A percentile compares a stretch with the other conserved stretches of the same genome.
phyloP scores from a whole-genome alignment of 345 rosid species.

The Viola odorata region DNA sequence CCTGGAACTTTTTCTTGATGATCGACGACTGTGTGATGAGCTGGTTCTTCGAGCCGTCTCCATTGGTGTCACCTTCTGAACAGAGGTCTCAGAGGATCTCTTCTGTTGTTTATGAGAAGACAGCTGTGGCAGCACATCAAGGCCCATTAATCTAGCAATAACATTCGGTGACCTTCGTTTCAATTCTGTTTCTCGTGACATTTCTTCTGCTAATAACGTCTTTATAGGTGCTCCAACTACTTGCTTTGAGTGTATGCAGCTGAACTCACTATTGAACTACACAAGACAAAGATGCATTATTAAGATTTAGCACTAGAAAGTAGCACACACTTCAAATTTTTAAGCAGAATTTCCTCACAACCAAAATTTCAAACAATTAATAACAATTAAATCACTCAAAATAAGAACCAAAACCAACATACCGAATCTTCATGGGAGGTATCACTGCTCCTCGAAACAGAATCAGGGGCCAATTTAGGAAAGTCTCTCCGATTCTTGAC shows the following conservation, averaged over 20 bases:
- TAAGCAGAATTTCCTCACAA: not conserved
- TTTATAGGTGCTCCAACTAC: conserved; percentile 53
- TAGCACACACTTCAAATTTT: conserved; percentile 5
- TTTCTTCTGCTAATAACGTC: conserved; percentile 72
- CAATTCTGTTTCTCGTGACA: conserved; percentile 65
- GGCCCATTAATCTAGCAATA: conserved; percentile 93
- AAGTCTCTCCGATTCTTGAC: conserved; percentile 33
- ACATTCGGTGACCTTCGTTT: conserved; percentile 72
- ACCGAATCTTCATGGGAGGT: conserved; percentile 50
- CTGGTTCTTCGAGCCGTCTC: conserved; percentile 36
- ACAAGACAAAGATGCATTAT: not conserved
- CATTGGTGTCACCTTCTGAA: conserved; percentile 15
- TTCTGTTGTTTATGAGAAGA: conserved; percentile 39
- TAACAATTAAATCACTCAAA: not conserved
- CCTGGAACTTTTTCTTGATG: conserved; percentile 62
- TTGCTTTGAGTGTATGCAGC: conserved; percentile 33
- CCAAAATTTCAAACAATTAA: not conserved
- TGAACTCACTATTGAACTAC: conserved; percentile 44
- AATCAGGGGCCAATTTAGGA: conserved; percentile 46
- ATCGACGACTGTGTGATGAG: conserved; percentile 37
- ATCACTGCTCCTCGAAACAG: conserved; percentile 37
- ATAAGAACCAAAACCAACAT: conserved; percentile 23
- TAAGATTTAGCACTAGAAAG: not conserved
- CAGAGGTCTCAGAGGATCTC: conserved; percentile 33
- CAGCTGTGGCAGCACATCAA: conserved; percentile 73